phyloP scores from a whole-genome alignment of 2,329 filamentous ascomycete species.

The Fusarium caatingaense region DNA sequence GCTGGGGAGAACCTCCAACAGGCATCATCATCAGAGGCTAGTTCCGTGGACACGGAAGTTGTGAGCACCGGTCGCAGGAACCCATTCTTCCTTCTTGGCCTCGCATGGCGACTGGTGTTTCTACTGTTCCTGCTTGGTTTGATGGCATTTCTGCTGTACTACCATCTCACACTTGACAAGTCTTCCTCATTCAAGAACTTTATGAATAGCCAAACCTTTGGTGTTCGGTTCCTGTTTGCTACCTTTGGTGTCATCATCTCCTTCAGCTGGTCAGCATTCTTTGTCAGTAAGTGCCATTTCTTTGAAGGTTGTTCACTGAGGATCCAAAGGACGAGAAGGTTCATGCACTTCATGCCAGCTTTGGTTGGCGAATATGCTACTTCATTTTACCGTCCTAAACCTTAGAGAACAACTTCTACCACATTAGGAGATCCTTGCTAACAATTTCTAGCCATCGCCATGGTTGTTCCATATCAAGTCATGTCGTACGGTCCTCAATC shows the following conservation, averaged over 20 bases:
- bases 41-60: conserved; percentile 28
- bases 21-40: conserved; percentile 25
- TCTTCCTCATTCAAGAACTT: conserved; percentile 51
- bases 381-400: background rate
- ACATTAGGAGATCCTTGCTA: background rate
- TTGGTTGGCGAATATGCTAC: background rate
- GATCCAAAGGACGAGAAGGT: too few species aligned
- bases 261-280: conserved; percentile 57
- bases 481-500: conserved; percentile 51
- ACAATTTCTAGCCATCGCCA: conserved; percentile 55
- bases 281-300: conserved; percentile 44
- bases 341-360: background rate
- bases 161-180: conserved; percentile 49
- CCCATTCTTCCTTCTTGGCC: conserved; percentile 53
- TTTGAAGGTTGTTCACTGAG: too few species aligned
- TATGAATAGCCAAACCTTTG: conserved; percentile 57
- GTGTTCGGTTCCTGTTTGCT: conserved; percentile 58
- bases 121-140: conserved; percentile 51
- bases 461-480: conserved; percentile 58
- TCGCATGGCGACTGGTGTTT: conserved; percentile 52
- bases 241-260: conserved; percentile 56
- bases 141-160: conserved; percentile 56
- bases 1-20: conserved; percentile 29
- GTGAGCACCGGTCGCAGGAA: conserved; percentile 26
- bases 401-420: background rate